Evolutionary conservation across 441 rosid genomes (phyloP).

Genomic region (Brassica balearica): DNA sequence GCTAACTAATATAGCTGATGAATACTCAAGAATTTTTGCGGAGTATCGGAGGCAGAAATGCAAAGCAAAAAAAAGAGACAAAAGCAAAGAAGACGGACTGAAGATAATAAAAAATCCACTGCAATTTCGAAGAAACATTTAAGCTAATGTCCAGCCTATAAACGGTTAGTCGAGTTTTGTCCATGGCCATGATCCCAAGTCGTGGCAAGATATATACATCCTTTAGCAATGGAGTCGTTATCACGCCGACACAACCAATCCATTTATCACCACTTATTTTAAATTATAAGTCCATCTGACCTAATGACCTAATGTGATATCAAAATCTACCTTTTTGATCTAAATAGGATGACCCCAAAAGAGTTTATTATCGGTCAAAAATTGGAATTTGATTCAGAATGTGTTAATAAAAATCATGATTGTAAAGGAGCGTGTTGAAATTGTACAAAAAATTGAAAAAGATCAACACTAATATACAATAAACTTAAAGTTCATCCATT

Average conservation of each 20-base stretch:
- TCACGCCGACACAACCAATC: background rate
- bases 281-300: background rate
- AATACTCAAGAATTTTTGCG: background rate
- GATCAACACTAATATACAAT: background rate
- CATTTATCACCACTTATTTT: background rate
- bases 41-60: background rate
- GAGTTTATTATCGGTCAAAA: background rate
- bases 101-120: background rate
- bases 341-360: background rate
- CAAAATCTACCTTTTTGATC: background rate
- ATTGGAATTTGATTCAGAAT: background rate
- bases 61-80: background rate
- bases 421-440: background rate
- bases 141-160: background rate
- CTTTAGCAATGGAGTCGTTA: background rate
- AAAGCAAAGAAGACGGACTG: background rate
- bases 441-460: background rate
- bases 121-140: background rate
- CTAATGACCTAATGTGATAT: background rate
- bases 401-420: slow-evolving; percentile 6
- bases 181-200: background rate
- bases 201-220: slow-evolving; percentile 8
- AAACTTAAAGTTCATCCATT: background rate
- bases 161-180: background rate
- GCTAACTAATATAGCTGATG: background rate